Percentiles rank a stretch among this genome's conserved stretches.
Evolutionary conservation across 2,329 filamentous ascomycete genomes (phyloP).

Genomic region (Fusarium lyarnte): DNA sequence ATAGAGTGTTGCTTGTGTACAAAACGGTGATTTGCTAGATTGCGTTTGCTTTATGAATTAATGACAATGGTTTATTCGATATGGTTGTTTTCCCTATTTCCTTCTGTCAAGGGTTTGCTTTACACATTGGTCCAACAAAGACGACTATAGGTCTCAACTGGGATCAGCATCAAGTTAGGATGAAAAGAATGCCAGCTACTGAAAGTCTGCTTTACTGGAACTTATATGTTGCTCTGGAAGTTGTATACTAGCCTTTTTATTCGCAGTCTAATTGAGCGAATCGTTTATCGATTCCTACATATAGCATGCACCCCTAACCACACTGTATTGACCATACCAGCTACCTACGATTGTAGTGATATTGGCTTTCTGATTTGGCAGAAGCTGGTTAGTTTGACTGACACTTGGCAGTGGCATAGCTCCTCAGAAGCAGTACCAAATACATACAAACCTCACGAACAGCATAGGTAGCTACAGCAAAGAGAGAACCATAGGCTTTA

Average conservation of each 20-base stretch:
- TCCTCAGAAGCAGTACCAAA: neutral
- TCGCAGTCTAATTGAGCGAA: constrained; percentile 3
- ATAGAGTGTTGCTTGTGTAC: constrained; percentile 42
- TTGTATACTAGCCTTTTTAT: constrained; percentile 18
- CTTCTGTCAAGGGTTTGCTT: constrained; percentile 5
- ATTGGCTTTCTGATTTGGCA: neutral
- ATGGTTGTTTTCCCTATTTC: constrained; percentile 7
- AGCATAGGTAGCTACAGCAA: neutral
- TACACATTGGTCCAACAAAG: neutral
- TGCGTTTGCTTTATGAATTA: constrained; percentile 43
- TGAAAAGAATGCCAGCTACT: neutral
- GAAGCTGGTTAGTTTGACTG: neutral
- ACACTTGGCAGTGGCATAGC: constrained; percentile 1
- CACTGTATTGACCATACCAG: neutral
- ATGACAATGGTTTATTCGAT: constrained; percentile 39
- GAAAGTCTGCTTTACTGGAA: constrained; percentile 1
- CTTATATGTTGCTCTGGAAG: constrained; percentile 5
- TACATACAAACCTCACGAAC: neutral
- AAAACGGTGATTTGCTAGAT: constrained; percentile 41
- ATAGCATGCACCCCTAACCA: neutral
- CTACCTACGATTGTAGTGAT: too few species aligned
- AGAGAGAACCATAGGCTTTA: neutral
- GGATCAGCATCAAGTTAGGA: neutral
- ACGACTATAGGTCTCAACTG: neutral
- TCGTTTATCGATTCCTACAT: neutral